Conservation (phyloP, 1,139 yeast genomes). For the Kazachstania sp. region DNA sequence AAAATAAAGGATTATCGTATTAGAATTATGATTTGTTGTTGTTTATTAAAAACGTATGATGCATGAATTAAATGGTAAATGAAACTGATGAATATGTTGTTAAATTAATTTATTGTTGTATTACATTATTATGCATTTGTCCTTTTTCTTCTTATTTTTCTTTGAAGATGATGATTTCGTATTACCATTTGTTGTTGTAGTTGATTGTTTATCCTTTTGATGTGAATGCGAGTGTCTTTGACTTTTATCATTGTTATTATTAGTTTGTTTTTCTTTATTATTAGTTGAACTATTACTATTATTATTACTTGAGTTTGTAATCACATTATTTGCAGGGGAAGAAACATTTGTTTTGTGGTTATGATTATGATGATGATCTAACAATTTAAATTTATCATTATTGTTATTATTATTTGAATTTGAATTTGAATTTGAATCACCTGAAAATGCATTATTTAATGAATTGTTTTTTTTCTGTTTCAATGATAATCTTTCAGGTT, state of each 20-base stretch:
- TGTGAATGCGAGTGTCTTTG: constrained; percentile 8
- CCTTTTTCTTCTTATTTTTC: constrained; percentile 26
- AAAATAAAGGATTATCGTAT: too few species aligned
- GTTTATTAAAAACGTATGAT: not conserved
- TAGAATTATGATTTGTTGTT: too few species aligned
- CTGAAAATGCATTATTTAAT: constrained; percentile 1
- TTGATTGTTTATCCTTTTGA: constrained; percentile 6
- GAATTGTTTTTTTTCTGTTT: constrained; percentile 1
- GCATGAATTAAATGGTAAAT: too few species aligned
- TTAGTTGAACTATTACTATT: not conserved
- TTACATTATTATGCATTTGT: constrained; percentile 32
- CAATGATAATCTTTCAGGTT: constrained; percentile 33
- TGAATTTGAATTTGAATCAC: not conserved
- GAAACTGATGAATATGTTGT: not conserved
- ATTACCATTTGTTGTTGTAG: constrained; percentile 1
- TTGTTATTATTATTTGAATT: constrained; percentile 27
- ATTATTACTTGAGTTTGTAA: constrained; percentile 2
- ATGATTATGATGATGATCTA: not conserved
- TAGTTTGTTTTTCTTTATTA: not conserved
- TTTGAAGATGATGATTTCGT: constrained; percentile 6
- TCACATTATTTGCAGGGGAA: constrained; percentile 7
- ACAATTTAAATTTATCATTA: constrained; percentile 17
- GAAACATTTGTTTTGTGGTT: not conserved
- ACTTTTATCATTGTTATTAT: not conserved
- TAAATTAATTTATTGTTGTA: not conserved